phyloP scores from a whole-genome alignment of 148 eudicot species.

The Nepenthes mirabilis region DNA sequence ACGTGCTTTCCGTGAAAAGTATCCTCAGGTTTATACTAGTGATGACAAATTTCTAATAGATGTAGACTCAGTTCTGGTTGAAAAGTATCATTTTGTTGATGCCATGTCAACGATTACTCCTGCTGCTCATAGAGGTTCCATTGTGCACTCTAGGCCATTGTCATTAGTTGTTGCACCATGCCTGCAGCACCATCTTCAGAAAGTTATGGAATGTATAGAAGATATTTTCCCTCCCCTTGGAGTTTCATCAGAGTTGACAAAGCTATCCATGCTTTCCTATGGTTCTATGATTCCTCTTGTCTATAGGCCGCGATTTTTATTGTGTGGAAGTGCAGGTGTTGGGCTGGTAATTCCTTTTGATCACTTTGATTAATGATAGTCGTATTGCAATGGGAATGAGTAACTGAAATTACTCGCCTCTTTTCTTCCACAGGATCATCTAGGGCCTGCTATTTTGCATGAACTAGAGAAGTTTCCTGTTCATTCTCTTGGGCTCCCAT shows the following conservation, averaged over 20 bases:
- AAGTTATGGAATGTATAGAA: constrained; percentile 58
- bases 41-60: constrained; percentile 96
- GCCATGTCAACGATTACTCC: constrained; percentile 98
- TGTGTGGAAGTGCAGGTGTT: constrained; percentile 66
- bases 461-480: constrained; percentile 98
- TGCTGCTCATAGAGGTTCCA: constrained; percentile 98
- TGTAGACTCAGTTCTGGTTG: constrained; percentile 84
- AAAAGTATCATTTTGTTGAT: constrained; percentile 75
- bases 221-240: constrained; percentile 78
- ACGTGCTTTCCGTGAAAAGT: constrained; percentile 94
- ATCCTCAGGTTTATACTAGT: constrained; percentile 98
- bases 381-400: constrained; percentile 6
- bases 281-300: constrained; percentile 87
- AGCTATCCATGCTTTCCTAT: constrained; percentile 71
- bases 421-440: constrained; percentile 74
- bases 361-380: constrained; percentile 1
- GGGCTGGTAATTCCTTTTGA: constrained; percentile 66
- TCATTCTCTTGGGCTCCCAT: constrained; percentile 92
- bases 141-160: constrained; percentile 95
- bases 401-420: constrained; percentile 26
- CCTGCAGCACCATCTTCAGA: constrained; percentile 59
- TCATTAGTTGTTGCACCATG: constrained; percentile 86
- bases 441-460: constrained; percentile 94
- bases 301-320: constrained; percentile 82
- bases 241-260: constrained; percentile 53